Evolutionary conservation across 2,329 filamentous ascomycete species (phyloP).

Genomic region (Clarireedia paspali): DNA sequence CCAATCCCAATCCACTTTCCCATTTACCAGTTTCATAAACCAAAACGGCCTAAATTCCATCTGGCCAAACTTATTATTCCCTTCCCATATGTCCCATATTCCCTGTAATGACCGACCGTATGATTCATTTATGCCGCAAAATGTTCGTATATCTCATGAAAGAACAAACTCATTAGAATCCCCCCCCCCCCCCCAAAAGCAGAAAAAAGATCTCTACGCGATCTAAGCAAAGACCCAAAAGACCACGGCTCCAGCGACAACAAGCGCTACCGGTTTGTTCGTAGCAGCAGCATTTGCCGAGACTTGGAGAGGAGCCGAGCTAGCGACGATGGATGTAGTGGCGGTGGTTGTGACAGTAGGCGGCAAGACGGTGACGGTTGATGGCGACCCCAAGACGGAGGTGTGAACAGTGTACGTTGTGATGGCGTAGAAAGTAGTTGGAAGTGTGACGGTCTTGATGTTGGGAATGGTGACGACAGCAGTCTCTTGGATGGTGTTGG

Average conservation of each 20-base stretch:
- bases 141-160: no score
- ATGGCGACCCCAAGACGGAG: neutral
- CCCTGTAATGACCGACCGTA: no score
- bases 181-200: no score
- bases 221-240: slow-evolving; percentile 18
- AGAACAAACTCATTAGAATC: neutral
- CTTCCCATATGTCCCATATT: no score
- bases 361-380: neutral
- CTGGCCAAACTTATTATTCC: no score
- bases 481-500: slow-evolving; percentile 19
- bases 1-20: no score
- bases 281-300: slow-evolving; percentile 17
- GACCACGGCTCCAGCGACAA: slow-evolving; percentile 24
- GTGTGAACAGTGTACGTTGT: neutral
- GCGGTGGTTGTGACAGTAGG: neutral
- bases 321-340: neutral
- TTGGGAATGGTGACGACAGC: slow-evolving; percentile 21
- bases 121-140: no score
- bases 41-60: no score
- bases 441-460: slow-evolving; percentile 16
- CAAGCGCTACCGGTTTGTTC: slow-evolving; percentile 20
- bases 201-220: neutral
- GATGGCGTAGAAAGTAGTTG: neutral
- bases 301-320: slow-evolving; percentile 17
- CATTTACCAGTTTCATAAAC: no score